These are phyloP conservation scores for Komagataella pseudopastoris DNA, from an alignment of 805 yeast genomes.

Conservation along the genomic window DNA sequence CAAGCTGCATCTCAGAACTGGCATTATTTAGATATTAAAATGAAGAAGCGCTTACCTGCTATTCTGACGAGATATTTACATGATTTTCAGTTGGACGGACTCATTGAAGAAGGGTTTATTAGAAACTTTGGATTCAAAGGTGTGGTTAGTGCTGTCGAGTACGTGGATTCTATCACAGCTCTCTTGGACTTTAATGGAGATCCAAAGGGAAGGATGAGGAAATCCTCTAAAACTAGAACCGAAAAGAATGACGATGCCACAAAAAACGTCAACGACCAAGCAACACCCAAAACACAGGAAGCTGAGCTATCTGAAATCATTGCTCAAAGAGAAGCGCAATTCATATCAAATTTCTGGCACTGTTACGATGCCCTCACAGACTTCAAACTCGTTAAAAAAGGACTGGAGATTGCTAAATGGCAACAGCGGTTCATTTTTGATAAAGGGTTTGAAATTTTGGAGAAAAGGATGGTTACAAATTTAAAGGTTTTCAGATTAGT, in stretches of 20 bases:
- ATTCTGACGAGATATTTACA: constrained; percentile 62
- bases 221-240: background rate
- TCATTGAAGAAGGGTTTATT: constrained; percentile 76
- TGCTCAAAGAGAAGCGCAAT: constrained; percentile 17
- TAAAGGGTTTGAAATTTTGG: constrained; percentile 83
- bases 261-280: constrained; percentile 4
- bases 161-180: constrained; percentile 81
- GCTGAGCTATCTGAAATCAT: constrained; percentile 14
- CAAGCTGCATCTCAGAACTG: constrained; percentile 85
- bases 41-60: constrained; percentile 59
- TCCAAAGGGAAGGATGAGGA: constrained; percentile 1
- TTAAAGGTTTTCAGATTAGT: constrained; percentile 73
- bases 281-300: constrained; percentile 10
- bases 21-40: constrained; percentile 74
- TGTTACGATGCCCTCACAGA: constrained; percentile 40
- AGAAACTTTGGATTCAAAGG: constrained; percentile 84
- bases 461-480: constrained; percentile 67
- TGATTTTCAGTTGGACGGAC: constrained; percentile 68
- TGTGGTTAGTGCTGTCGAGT: constrained; percentile 81
- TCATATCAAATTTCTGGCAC: constrained; percentile 34
- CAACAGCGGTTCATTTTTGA: constrained; percentile 76
- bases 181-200: constrained; percentile 57
- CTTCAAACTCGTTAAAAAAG: constrained; percentile 45
- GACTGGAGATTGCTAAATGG: constrained; percentile 71
- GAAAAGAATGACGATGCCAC: constrained; percentile 3